Evolutionary conservation across 164 flowering plant genomes (phyloP).

Genomic region (Amborella trichopoda): DNA sequence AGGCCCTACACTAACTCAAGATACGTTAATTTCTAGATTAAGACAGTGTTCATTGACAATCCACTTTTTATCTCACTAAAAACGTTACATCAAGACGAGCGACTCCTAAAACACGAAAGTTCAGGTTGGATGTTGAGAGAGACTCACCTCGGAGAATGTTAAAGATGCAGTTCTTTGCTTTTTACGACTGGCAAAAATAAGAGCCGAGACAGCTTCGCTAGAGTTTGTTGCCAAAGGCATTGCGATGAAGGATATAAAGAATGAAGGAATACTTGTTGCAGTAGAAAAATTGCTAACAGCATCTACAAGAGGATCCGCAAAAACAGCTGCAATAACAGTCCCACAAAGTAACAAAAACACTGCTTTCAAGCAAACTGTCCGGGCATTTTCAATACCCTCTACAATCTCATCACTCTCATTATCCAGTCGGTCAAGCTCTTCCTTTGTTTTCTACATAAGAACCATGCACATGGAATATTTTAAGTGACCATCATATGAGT

Average conservation of each 20-base stretch:
- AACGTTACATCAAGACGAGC: too few relatives aligned
- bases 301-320: slow-evolving; percentile 41
- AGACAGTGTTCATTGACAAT: too few relatives aligned
- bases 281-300: slow-evolving; percentile 32
- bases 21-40: too few relatives aligned
- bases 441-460: slow-evolving; percentile 36
- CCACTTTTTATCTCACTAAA: too few relatives aligned
- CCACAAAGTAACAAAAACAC: slow-evolving; percentile 24
- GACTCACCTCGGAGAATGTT: slow-evolving; percentile 47
- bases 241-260: slow-evolving; percentile 30
- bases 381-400: slow-evolving; percentile 18
- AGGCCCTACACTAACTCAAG: too few relatives aligned
- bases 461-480: too few relatives aligned
- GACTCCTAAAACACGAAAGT: too few relatives aligned
- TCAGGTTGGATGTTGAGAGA: too few relatives aligned
- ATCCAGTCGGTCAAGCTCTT: slow-evolving; percentile 34
- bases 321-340: slow-evolving; percentile 23
- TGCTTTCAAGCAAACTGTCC: slow-evolving; percentile 23
- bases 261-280: slow-evolving; percentile 30
- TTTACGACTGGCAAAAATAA: slow-evolving; percentile 24
- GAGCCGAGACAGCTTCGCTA: slow-evolving; percentile 27
- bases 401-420: slow-evolving; percentile 42
- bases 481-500: too few relatives aligned
- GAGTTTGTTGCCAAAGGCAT: slow-evolving; percentile 35
- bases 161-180: slow-evolving; percentile 26